Evolutionary conservation across 345 rosid species (phyloP).

Genomic region (Heritiera littoralis): DNA sequence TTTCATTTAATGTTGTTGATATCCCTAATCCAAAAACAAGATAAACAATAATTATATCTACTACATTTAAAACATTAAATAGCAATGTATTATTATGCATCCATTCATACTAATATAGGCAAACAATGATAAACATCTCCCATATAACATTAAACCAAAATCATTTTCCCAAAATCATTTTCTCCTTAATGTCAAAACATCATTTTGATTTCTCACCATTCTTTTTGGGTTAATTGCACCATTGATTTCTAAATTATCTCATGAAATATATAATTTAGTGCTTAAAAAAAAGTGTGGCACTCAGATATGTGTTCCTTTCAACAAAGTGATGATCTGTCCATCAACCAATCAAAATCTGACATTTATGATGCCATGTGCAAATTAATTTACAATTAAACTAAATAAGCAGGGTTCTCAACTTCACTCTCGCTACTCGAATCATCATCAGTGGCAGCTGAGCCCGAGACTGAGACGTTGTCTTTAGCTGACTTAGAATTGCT

Average conservation of each 20-base stretch:
- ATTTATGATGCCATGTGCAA: neutral
- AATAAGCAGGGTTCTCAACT: slow-evolving; percentile 41
- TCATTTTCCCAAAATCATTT: too few relatives aligned
- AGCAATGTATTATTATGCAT: too few relatives aligned
- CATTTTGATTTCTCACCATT: neutral
- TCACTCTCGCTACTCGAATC: slow-evolving; percentile 42
- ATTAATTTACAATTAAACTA: too few relatives aligned
- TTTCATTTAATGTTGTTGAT: too few relatives aligned
- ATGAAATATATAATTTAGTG: too few relatives aligned
- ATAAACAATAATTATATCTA: too few relatives aligned
- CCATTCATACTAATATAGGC: too few relatives aligned
- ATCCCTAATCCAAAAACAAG: too few relatives aligned
- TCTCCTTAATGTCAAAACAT: too few relatives aligned
- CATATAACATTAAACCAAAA: too few relatives aligned
- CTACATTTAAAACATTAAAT: too few relatives aligned
- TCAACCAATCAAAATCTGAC: neutral
- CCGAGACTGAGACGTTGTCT: slow-evolving; percentile 14
- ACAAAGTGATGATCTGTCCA: neutral
- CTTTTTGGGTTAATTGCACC: neutral
- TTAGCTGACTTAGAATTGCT: slow-evolving; percentile 22
- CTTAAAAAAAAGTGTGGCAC: neutral
- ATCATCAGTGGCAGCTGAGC: slow-evolving; percentile 16
- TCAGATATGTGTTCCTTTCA: neutral
- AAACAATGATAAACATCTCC: too few relatives aligned
- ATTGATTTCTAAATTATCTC: neutral